Conservation (phyloP, 2,329 filamentous ascomycete genomes). For the Lachnellula occidentalis region DNA sequence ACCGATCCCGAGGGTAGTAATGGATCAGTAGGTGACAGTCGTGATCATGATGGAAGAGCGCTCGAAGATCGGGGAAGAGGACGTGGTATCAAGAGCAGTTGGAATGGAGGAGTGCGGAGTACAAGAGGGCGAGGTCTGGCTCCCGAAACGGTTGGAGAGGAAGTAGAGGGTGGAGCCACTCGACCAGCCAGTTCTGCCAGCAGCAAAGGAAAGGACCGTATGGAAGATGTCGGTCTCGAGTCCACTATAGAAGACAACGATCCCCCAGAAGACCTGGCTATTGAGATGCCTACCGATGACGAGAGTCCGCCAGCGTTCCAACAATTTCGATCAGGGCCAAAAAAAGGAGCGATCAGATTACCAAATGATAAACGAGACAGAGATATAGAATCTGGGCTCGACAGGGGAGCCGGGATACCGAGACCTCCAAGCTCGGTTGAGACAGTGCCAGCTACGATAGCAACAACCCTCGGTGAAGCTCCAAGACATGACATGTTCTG, state of each 20-base stretch:
- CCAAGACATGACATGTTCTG: constrained; percentile 88
- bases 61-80: constrained; percentile 41
- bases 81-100: constrained; percentile 56
- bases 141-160: constrained; percentile 33
- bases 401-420: constrained; percentile 15
- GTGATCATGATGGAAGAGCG: constrained; percentile 40
- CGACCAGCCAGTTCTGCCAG: constrained; percentile 25
- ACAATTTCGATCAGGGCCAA: constrained; percentile 39
- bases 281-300: constrained; percentile 47
- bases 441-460: constrained; percentile 51
- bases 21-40: constrained; percentile 48
- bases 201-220: constrained; percentile 53
- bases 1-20: constrained; percentile 66
- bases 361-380: constrained; percentile 19
- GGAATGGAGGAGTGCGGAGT: constrained; percentile 44
- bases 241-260: constrained; percentile 56
- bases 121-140: constrained; percentile 24
- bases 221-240: constrained; percentile 85
- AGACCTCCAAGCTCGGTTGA: constrained; percentile 26
- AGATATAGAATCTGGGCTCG: constrained; percentile 21
- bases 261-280: constrained; percentile 54
- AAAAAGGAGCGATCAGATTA: constrained; percentile 28
- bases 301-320: constrained; percentile 56
- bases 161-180: constrained; percentile 24
- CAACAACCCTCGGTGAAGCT: constrained; percentile 58